Evolutionary conservation across 2,329 filamentous ascomycete species (phyloP), one percentile per base, ranked within the genome.

Genomic region (Pestalotiopsis sp.): DNA sequence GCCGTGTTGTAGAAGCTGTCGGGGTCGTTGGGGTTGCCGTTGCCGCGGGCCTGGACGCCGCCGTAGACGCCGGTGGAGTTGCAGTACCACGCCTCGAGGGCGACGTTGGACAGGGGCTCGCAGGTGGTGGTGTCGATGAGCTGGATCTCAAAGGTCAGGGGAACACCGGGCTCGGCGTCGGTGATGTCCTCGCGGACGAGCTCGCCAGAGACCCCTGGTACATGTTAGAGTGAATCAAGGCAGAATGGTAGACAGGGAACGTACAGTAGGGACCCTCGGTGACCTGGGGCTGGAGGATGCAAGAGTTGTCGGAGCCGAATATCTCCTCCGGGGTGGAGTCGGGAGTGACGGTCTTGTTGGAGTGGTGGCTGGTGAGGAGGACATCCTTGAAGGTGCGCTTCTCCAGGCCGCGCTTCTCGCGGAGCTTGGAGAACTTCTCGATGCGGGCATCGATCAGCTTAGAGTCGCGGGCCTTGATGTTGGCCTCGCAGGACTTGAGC

Each of bases 181-280:
- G 67, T 66, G 64, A 66, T 66, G 27, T 66, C 64, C 64, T 66
- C 27, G 36, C 64, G 52, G 25, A 66, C 64, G 17, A 66, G 64
- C 36, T 66, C 64, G 13, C 64, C 64, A 25, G 79, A 74, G 62
- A 88, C 84, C 70, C 64, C 64, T 66, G n/a, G n/a, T n/a, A n/a
- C n/a, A n/a, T n/a, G n/a, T n/a, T n/a, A n/a, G n/a, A n/a, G n/a
- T n/a, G n/a, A n/a, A n/a, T n/a, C n/a, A n/a, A n/a, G n/a, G n/a
- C n/a, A n/a, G n/a, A n/a, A n/a, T n/a, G n/a, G n/a, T n/a, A n/a
- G n/a, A n/a, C n/a, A n/a, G n/a, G n/a, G n/a, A n/a, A n/a, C 64
- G 13, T 39, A 66, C 84, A 88, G 78, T 88, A 88, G 27, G 86
- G 86, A 0, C 86, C 86, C 74, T 87, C 80, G 3, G 83, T 87